Evolutionary conservation across 164 flowering plant species (phyloP), one percentile per base, ranked within the genome.

Genomic region (Malania oleifera): DNA sequence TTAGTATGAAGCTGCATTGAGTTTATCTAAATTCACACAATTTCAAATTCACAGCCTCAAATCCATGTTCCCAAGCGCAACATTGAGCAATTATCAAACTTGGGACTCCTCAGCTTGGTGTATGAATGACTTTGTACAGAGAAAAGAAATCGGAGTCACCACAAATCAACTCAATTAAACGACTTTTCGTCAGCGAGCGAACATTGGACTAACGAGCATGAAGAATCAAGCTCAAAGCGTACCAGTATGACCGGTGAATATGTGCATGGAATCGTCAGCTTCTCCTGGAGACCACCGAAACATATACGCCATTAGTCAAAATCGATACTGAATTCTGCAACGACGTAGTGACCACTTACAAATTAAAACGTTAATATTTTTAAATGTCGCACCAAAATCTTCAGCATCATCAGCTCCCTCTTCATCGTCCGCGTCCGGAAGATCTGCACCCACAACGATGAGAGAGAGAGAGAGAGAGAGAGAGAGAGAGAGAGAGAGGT

Each of bases 201-300:
- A n/a, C n/a, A n/a, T n/a, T n/a, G n/a, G n/a, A n/a, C n/a, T n/a
- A n/a, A n/a, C n/a, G n/a, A n/a, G n/a, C n/a, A n/a, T n/a, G n/a
- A n/a, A n/a, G n/a, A n/a, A n/a, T n/a, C n/a, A n/a, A n/a, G n/a
- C n/a, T n/a, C n/a, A 41, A 68, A 50, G 8, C 61, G 61, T 68
- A 87, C 98, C 96, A 25, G 78, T 74, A 64, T 92, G 98, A 47
- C 96, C 96, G 11, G 91, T 80, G 70, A 92, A 92, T 56, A 67
- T 73, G 70, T 87, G 96, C 60, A 80, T 23, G 1, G 96, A 89
- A 72, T 89, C 98, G 74, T 92, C 96, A n/a, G 58, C 60, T 45
- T 72, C 87, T 24, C 77, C 93, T 80, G 77, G 46, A 73, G 7
- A 63, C 29, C 38, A 67, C 20, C 18, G 47, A 65, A 66, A 48